These are phyloP conservation scores for Caloboletus firmus DNA, from an alignment of 1,284 basidiomycete species.

Conservation along the genomic window DNA sequence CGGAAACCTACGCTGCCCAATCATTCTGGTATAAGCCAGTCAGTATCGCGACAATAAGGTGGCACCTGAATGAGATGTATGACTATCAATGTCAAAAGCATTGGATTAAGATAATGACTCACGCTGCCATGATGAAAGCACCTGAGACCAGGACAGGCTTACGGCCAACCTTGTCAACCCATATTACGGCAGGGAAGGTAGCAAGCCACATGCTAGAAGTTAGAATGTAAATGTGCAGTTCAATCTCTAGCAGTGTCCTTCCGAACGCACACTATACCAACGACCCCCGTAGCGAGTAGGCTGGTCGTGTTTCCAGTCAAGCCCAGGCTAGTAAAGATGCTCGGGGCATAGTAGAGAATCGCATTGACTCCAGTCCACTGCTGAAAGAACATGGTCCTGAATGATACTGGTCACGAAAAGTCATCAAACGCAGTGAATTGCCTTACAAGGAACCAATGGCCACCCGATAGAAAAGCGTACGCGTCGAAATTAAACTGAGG, in stretches of 20 bases:
- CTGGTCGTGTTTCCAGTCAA: slow-evolving; percentile 59
- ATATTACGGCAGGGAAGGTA: slow-evolving; percentile 71
- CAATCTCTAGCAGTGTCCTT: not conserved
- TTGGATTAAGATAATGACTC: slow-evolving; percentile 12
- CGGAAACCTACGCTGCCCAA: slow-evolving; percentile 46
- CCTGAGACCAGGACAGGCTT: slow-evolving; percentile 70
- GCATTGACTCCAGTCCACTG: slow-evolving; percentile 68
- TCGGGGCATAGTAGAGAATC: slow-evolving; percentile 69
- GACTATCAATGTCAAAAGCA: not conserved
- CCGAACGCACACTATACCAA: slow-evolving; percentile 67
- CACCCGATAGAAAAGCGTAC: slow-evolving; percentile 57
- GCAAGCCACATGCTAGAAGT: slow-evolving; percentile 66
- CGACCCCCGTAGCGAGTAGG: slow-evolving; percentile 78
- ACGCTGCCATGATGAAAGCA: slow-evolving; percentile 68
- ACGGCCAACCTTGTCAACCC: slow-evolving; percentile 69
- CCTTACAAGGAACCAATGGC: slow-evolving; percentile 56
- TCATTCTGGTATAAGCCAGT: slow-evolving; percentile 53
- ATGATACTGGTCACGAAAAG: slow-evolving; percentile 1
- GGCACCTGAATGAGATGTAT: slow-evolving; percentile 41
- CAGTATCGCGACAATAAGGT: slow-evolving; percentile 62
- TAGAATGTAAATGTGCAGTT: not conserved
- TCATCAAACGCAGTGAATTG: not conserved
- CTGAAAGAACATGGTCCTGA: slow-evolving; percentile 73
- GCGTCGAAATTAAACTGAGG: slow-evolving; percentile 51
- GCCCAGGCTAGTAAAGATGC: slow-evolving; percentile 60